Evolutionary conservation across 2,329 filamentous ascomycete genomes (phyloP).

Genomic region (Ceratocystis cubensis): DNA sequence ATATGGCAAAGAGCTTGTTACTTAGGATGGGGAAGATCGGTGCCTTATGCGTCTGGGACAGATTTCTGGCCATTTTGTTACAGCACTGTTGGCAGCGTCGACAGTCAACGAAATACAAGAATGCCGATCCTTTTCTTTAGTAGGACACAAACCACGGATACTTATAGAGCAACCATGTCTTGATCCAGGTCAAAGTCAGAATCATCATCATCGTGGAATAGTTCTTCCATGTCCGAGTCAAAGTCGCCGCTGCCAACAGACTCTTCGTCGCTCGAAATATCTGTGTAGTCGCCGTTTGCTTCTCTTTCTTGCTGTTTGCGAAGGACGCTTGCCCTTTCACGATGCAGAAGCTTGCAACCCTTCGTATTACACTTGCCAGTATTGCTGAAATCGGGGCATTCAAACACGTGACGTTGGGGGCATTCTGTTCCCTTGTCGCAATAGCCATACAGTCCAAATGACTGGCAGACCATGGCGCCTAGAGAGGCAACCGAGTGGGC

Average conservation of each 20-base stretch:
- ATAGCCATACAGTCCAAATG: conserved; percentile 78
- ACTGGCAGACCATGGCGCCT: conserved; percentile 65
- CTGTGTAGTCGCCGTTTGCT: conserved; percentile 41
- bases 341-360: conserved; percentile 74
- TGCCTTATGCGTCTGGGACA: neutral
- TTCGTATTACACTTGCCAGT: conserved; percentile 68
- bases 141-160: conserved; percentile 2
- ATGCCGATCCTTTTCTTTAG: neutral
- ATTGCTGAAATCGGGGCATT: conserved; percentile 93
- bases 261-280: conserved; percentile 68
- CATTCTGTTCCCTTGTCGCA: conserved; percentile 73
- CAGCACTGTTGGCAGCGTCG: neutral
- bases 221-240: conserved; percentile 64
- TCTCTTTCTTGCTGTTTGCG: conserved; percentile 48
- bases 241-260: conserved; percentile 62
- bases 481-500: conserved; percentile 69
- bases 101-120: neutral
- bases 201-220: conserved; percentile 42
- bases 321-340: conserved; percentile 70
- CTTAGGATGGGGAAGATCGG: neutral
- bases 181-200: conserved; percentile 20
- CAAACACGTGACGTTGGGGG: conserved; percentile 71
- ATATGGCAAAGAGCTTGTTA: neutral
- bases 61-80: neutral
- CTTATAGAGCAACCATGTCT: conserved; percentile 21